Conservation (phyloP, 345 rosid genomes). For the Eucalyptus melliodora region DNA sequence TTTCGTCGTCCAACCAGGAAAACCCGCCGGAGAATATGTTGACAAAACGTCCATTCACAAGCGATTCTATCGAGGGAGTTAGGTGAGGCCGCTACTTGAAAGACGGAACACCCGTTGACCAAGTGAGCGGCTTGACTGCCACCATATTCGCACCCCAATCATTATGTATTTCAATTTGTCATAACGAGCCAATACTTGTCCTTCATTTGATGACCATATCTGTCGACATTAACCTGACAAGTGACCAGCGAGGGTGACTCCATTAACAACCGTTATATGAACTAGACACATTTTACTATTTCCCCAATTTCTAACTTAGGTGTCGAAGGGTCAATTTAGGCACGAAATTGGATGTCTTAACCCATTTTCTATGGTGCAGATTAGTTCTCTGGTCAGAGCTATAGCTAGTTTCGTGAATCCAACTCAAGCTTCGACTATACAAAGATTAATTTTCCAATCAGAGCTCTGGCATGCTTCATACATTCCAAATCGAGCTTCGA, state of each 20-base stretch:
- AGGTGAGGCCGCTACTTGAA: neutral
- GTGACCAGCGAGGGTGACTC: neutral
- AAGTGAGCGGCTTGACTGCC: neutral
- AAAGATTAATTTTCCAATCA: neutral
- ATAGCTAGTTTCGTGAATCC: neutral
- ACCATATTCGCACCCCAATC: neutral
- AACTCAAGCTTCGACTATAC: neutral
- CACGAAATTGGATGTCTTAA: neutral
- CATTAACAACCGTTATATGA: neutral
- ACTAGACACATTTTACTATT: neutral
- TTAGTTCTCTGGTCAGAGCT: neutral
- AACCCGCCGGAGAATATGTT: neutral
- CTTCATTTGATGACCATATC: neutral
- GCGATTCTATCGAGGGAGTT: neutral
- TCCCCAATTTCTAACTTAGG: neutral
- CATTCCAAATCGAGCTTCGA: neutral
- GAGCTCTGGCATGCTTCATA: neutral
- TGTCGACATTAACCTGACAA: neutral
- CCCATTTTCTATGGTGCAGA: neutral
- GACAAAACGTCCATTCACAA: neutral
- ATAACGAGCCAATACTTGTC: neutral
- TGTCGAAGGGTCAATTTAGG: neutral
- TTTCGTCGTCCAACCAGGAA: neutral
- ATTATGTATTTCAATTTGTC: neutral
- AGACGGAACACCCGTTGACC: neutral